Conservation (phyloP, 2,329 filamentous ascomycete genomes). For the Neonectria magnoliae region DNA sequence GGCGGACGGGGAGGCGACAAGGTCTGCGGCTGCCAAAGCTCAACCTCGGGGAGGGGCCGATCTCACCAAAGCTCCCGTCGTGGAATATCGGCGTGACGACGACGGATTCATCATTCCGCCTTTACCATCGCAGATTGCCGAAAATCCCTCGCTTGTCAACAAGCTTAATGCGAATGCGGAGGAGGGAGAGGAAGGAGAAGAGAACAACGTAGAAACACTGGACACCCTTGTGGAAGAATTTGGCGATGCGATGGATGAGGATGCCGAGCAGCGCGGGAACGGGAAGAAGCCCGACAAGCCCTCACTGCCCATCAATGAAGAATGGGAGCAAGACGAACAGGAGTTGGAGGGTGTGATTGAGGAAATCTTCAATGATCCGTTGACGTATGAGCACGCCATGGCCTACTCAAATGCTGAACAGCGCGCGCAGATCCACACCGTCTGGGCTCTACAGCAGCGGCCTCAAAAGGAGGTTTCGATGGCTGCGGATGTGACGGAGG, state of each 20-base stretch:
- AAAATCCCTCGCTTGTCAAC: slow-evolving; percentile 44
- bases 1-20: slow-evolving; percentile 26
- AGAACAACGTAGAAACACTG: slow-evolving; percentile 45
- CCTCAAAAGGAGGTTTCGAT: slow-evolving; percentile 63
- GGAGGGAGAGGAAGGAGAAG: slow-evolving; percentile 27
- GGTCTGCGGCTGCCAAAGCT: slow-evolving; percentile 2
- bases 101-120: slow-evolving; percentile 76
- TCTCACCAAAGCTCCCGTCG: slow-evolving; percentile 46
- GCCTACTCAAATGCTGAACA: slow-evolving; percentile 68
- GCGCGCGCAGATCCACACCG: slow-evolving; percentile 63
- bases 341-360: slow-evolving; percentile 76
- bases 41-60: slow-evolving; percentile 46
- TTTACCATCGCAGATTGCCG: slow-evolving; percentile 52
- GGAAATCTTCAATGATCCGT: slow-evolving; percentile 72
- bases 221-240: slow-evolving; percentile 57
- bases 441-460: slow-evolving; percentile 60
- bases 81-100: slow-evolving; percentile 64
- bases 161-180: slow-evolving; percentile 28
- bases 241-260: slow-evolving; percentile 52
- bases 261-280: slow-evolving; percentile 28
- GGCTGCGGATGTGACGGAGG: slow-evolving; percentile 74
- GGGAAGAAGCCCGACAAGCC: slow-evolving; percentile 47
- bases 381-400: slow-evolving; percentile 65
- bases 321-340: slow-evolving; percentile 71
- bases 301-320: slow-evolving; percentile 67